A percentile compares a stretch with the other conserved stretches of the same genome.
Evolutionary conservation across 805 yeast species (phyloP).

Genomic region (Spathaspora arborariae): DNA sequence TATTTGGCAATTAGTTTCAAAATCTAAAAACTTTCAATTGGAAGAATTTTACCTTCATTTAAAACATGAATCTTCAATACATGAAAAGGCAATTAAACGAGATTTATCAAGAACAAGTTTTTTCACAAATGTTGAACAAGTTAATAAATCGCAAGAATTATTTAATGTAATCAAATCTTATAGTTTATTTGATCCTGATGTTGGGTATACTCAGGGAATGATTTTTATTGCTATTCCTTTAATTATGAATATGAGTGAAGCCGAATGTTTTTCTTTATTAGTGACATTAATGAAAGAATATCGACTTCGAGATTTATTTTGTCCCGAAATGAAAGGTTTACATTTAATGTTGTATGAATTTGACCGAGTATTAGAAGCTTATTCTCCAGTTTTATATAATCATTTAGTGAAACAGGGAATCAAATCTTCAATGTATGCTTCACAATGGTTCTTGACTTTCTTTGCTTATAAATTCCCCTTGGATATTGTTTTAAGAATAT

Average conservation of each 20-base stretch:
- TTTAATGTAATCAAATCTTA: slow-evolving; percentile 79
- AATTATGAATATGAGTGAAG: slow-evolving; percentile 72
- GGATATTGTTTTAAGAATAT: slow-evolving; percentile 80
- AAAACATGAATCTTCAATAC: slow-evolving; percentile 50
- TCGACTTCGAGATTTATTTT: slow-evolving; percentile 69
- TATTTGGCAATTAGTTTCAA: slow-evolving; percentile 86
- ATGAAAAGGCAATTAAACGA: slow-evolving; percentile 72
- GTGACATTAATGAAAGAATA: slow-evolving; percentile 82
- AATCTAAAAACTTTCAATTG: slow-evolving; percentile 63
- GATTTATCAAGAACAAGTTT: slow-evolving; percentile 86
- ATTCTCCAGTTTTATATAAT: slow-evolving; percentile 63
- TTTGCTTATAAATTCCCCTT: slow-evolving; percentile 95
- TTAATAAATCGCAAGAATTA: slow-evolving; percentile 59
- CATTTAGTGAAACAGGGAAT: slow-evolving; percentile 87
- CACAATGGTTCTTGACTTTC: slow-evolving; percentile 95
- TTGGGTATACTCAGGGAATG: slow-evolving; percentile 98
- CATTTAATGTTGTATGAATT: slow-evolving; percentile 83
- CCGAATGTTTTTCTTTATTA: slow-evolving; percentile 80
- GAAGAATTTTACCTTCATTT: slow-evolving; percentile 56
- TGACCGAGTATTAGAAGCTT: slow-evolving; percentile 79
- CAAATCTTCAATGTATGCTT: slow-evolving; percentile 91
- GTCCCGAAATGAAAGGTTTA: slow-evolving; percentile 93
- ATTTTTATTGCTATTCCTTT: slow-evolving; percentile 88
- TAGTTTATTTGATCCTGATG: slow-evolving; percentile 82
- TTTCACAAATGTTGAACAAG: slow-evolving; percentile 53